These are phyloP conservation scores for Candida pseudoviswanathii DNA, from an alignment of 1,139 yeast species.

Conservation along the genomic window DNA sequence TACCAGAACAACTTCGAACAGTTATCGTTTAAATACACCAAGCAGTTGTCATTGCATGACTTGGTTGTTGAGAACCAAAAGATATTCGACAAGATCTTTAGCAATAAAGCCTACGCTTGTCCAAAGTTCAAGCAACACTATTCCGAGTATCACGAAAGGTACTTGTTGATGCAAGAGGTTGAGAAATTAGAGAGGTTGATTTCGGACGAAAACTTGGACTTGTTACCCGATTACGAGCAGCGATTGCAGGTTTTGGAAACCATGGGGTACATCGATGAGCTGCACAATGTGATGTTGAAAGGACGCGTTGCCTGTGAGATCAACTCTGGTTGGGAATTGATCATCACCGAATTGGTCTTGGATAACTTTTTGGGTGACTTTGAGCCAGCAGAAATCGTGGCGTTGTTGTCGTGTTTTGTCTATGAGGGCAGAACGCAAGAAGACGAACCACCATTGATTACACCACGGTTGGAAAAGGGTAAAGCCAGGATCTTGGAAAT, in stretches of 20 bases:
- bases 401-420: conserved; percentile 86
- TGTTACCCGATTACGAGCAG: conserved; percentile 92
- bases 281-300: conserved; percentile 77
- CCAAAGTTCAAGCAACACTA: conserved; percentile 52
- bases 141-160: conserved; percentile 48
- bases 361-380: conserved; percentile 92
- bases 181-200: conserved; percentile 59
- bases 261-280: conserved; percentile 74
- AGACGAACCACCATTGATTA: conserved; percentile 60
- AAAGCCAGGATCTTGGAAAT: conserved; percentile 69
- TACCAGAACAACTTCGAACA: conserved; percentile 52
- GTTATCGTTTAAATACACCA: conserved; percentile 41
- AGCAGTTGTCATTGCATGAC: conserved; percentile 58
- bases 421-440: conserved; percentile 81
- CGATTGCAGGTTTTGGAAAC: conserved; percentile 74
- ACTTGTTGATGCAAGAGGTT: conserved; percentile 52
- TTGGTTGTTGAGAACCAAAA: conserved; percentile 46
- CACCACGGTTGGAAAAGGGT: conserved; percentile 86
- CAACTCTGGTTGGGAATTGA: conserved; percentile 88
- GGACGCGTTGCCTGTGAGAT: conserved; percentile 89
- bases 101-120: conserved; percentile 29
- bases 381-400: conserved; percentile 95
- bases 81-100: conserved; percentile 37
- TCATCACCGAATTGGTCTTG: conserved; percentile 82
- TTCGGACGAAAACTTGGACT: conserved; percentile 85